These are phyloP conservation scores for Paramecium primaurelia DNA, from an alignment of 73 alveolate genomes.

Conservation along the genomic window DNA sequence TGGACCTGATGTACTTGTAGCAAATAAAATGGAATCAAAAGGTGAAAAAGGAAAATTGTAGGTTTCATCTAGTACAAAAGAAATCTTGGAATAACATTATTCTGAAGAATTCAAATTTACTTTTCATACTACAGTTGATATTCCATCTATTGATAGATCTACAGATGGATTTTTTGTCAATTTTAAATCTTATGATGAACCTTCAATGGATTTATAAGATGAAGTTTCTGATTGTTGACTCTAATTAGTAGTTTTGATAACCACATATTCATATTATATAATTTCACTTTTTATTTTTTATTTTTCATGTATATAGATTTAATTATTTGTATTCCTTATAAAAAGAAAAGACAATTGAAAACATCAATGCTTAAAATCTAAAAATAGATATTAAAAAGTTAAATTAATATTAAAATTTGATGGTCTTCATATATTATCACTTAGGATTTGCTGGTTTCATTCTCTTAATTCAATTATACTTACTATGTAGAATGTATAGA, in stretches of 20 bases:
- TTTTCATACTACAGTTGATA: background rate
- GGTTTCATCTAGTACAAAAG: slow-evolving; percentile 14
- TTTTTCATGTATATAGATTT: background rate
- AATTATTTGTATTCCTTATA: too few species aligned
- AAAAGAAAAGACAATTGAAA: too few species aligned
- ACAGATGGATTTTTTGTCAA: background rate
- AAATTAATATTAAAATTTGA: background rate
- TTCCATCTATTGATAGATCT: slow-evolving; percentile 10
- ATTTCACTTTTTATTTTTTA: background rate
- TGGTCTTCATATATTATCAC: background rate
- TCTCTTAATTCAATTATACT: background rate
- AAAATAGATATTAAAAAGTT: background rate
- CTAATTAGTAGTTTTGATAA: background rate
- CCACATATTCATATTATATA: background rate
- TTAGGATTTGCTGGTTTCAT: background rate
- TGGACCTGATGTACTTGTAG: slow-evolving; percentile 55
- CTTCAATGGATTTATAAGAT: background rate
- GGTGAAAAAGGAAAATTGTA: slow-evolving; percentile 50
- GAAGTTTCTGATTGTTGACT: background rate
- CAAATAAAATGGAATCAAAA: slow-evolving; percentile 62
- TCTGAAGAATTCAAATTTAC: background rate
- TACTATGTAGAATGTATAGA: background rate
- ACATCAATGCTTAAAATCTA: background rate
- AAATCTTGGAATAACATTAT: slow-evolving; percentile 3
- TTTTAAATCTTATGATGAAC: background rate